phyloP scores from a whole-genome alignment of 371 early-diverging fungal genomes.

The Mortierella sp. region DNA sequence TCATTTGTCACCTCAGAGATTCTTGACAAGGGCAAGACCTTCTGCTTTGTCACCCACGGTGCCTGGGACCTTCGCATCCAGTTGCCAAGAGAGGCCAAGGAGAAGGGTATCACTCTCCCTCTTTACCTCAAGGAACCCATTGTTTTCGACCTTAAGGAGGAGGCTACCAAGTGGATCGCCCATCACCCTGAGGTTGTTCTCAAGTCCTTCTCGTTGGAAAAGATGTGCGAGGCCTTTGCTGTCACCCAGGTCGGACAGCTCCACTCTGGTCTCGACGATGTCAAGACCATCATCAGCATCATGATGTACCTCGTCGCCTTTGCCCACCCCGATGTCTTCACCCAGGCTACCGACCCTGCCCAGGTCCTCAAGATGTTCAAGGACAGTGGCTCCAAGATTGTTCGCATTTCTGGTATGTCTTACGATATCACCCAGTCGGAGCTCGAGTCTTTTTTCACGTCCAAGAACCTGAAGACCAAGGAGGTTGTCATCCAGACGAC shows the following conservation, averaged over 20 bases:
- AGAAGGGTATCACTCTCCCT: constrained; percentile 76
- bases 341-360: constrained; percentile 75
- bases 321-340: constrained; percentile 73
- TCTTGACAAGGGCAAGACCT: constrained; percentile 66
- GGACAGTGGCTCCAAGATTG: constrained; percentile 74
- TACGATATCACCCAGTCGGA: constrained; percentile 76
- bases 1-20: constrained; percentile 71
- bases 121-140: constrained; percentile 68
- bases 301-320: constrained; percentile 66
- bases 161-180: constrained; percentile 77
- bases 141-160: constrained; percentile 83
- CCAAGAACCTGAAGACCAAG: constrained; percentile 69
- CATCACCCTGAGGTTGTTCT: constrained; percentile 72
- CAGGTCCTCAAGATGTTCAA: constrained; percentile 77
- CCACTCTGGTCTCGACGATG: constrained; percentile 73
- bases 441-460: constrained; percentile 75
- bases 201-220: constrained; percentile 70
- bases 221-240: constrained; percentile 73
- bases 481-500: constrained; percentile 56
- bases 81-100: constrained; percentile 77
- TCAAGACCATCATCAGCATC: constrained; percentile 73
- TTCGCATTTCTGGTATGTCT: constrained; percentile 74
- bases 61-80: constrained; percentile 83
- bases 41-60: constrained; percentile 84
- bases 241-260: constrained; percentile 63